A percentile compares a stretch with the other conserved stretches of the same genome.
Evolutionary conservation across 768 basidiomycete species (phyloP).

Genomic region (Suillus paluster): DNA sequence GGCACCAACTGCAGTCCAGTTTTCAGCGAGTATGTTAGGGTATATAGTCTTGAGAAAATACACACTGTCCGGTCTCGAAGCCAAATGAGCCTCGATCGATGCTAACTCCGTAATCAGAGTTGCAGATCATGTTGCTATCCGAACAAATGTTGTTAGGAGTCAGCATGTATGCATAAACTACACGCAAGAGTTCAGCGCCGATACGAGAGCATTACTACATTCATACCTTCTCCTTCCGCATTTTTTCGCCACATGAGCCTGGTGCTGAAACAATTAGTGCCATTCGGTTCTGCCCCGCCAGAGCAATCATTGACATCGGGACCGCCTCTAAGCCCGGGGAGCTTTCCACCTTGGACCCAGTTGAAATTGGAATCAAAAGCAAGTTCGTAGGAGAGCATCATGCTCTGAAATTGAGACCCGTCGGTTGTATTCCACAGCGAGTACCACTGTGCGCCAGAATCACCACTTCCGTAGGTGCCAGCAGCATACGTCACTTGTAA

Average conservation of each 20-base stretch:
- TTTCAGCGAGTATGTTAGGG: constrained; percentile 5
- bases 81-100: constrained; percentile 68
- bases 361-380: constrained; percentile 69
- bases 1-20: constrained; percentile 58
- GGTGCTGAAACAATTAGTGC: constrained; percentile 72
- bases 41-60: constrained; percentile 19
- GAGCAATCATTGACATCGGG: constrained; percentile 64
- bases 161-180: constrained; percentile 85
- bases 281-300: constrained; percentile 67
- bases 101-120: constrained; percentile 78
- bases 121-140: constrained; percentile 61
- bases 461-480: constrained; percentile 60
- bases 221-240: constrained; percentile 72
- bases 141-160: constrained; percentile 63
- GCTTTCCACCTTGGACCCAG: constrained; percentile 77
- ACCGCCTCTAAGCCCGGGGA: constrained; percentile 78
- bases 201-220: not conserved
- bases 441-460: constrained; percentile 71
- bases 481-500: constrained; percentile 68
- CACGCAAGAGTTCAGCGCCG: constrained; percentile 7
- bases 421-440: constrained; percentile 69
- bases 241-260: constrained; percentile 76
- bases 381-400: constrained; percentile 77
- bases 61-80: constrained; percentile 67
- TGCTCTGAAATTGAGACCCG: constrained; percentile 59